These are phyloP conservation scores for Stachybotrys chlorohalonatus DNA, from an alignment of 2,329 filamentous ascomycete species.

Conservation along the genomic window DNA sequence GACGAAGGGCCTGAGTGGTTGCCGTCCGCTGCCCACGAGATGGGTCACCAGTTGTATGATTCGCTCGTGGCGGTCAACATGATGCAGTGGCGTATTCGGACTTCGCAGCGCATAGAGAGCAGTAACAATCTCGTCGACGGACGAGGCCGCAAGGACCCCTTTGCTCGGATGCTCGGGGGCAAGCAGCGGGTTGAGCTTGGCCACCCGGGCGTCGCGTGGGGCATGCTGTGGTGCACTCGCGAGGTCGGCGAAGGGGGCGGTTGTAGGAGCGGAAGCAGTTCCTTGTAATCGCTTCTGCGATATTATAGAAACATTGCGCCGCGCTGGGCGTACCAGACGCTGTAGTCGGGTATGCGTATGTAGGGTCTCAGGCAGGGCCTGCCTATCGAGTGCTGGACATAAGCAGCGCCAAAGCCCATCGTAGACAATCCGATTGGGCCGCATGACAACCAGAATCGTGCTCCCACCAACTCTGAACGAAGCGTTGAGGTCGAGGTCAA, in stretches of 20 bases:
- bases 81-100: background rate
- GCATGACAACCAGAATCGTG: constrained; percentile 11
- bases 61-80: constrained; percentile 16
- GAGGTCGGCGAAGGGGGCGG: background rate
- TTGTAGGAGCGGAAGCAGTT: background rate
- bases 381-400: constrained; percentile 44
- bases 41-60: constrained; percentile 41
- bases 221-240: background rate
- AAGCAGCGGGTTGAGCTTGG: constrained; percentile 7
- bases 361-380: constrained; percentile 23
- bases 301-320: background rate
- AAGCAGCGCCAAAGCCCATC: constrained; percentile 58
- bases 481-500: background rate
- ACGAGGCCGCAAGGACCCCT: constrained; percentile 6
- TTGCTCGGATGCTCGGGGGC: constrained; percentile 8
- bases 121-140: constrained; percentile 14
- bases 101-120: constrained; percentile 18
- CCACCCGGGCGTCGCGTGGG: constrained; percentile 4
- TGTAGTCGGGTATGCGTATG: constrained; percentile 7
- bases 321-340: background rate
- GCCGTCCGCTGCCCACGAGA: constrained; percentile 45
- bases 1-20: constrained; percentile 46
- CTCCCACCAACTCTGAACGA: background rate
- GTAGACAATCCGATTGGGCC: constrained; percentile 23
- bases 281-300: background rate